phyloP scores from a whole-genome alignment of 441 rosid genomes.

The Sinapis alba region DNA sequence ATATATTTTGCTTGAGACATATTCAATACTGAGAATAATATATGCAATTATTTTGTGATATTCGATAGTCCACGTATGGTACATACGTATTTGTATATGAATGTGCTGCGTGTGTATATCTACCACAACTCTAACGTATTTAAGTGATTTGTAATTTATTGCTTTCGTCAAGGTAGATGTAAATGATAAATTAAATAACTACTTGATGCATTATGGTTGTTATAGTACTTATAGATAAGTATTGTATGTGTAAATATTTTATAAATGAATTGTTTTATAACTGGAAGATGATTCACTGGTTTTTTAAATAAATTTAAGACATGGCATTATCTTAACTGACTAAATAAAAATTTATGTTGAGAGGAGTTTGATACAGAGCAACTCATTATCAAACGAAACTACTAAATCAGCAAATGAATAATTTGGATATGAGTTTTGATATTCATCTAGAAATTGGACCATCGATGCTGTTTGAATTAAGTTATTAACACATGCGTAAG shows the following conservation, averaged over 20 bases:
- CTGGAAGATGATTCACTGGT: not conserved
- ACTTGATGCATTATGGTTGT: not conserved
- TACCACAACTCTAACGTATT: not conserved
- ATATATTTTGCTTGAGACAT: not conserved
- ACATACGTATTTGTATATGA: constrained; percentile 25
- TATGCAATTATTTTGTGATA: constrained; percentile 1
- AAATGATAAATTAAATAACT: not conserved
- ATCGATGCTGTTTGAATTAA: constrained; percentile 7
- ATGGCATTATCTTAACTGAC: not conserved
- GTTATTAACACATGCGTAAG: not conserved
- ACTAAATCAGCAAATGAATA: not conserved
- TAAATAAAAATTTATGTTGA: not conserved
- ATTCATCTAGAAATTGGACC: not conserved
- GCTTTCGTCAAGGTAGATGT: not conserved
- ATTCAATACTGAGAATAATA: not conserved
- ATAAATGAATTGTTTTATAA: not conserved
- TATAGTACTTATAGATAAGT: not conserved
- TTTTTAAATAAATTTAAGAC: no score
- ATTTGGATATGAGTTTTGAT: constrained; percentile 2
- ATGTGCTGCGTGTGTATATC: constrained; percentile 13
- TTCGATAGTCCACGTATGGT: constrained; percentile 1
- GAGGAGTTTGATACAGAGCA: not conserved
- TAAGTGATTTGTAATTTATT: not conserved
- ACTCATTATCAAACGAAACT: not conserved
- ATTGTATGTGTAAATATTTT: not conserved